These are phyloP conservation scores for Platanthera zijinensis DNA, from an alignment of 106 monocot genomes.

Conservation along the genomic window DNA sequence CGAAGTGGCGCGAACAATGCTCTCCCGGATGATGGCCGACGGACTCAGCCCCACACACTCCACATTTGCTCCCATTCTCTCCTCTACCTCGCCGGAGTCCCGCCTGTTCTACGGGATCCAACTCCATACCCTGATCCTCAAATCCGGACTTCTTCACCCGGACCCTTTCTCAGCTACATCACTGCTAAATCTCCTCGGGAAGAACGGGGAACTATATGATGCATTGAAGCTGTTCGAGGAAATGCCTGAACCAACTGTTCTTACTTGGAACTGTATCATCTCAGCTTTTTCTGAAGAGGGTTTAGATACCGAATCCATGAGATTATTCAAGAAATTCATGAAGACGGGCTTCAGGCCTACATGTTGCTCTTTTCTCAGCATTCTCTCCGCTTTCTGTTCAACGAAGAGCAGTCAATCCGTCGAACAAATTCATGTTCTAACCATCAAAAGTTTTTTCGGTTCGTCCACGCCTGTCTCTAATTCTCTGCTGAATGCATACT, in stretches of 20 bases:
- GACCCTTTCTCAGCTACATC: conserved; percentile 44
- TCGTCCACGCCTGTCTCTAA: conserved; percentile 31
- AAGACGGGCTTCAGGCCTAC: conserved; percentile 17
- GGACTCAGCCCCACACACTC: conserved; percentile 36
- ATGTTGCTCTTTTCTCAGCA: conserved; percentile 34
- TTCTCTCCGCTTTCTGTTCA: conserved; percentile 26
- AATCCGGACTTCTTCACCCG: conserved; percentile 39
- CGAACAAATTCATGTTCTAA: conserved; percentile 42
- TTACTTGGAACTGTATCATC: conserved; percentile 61
- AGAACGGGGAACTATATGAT: conserved; percentile 25
- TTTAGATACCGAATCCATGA: conserved; percentile 20
- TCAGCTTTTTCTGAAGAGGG: conserved; percentile 21
- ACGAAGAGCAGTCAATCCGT: conserved; percentile 7
- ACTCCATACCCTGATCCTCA: conserved; percentile 54
- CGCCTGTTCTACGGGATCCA: conserved; percentile 15
- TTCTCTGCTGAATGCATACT: conserved; percentile 43
- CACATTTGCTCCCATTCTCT: conserved; percentile 53
- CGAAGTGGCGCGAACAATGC: conserved; percentile 14
- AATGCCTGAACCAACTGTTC: conserved; percentile 41
- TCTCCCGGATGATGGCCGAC: conserved; percentile 26
- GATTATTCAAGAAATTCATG: conserved; percentile 38
- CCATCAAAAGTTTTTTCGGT: conserved; percentile 29
- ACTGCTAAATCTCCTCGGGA: conserved; percentile 32
- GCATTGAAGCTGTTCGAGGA: conserved; percentile 53
- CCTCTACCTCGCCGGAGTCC: conserved; percentile 12